Base-by-base conservation (phyloP, 345 rosid species). In the Adansonia digitata region DNA sequence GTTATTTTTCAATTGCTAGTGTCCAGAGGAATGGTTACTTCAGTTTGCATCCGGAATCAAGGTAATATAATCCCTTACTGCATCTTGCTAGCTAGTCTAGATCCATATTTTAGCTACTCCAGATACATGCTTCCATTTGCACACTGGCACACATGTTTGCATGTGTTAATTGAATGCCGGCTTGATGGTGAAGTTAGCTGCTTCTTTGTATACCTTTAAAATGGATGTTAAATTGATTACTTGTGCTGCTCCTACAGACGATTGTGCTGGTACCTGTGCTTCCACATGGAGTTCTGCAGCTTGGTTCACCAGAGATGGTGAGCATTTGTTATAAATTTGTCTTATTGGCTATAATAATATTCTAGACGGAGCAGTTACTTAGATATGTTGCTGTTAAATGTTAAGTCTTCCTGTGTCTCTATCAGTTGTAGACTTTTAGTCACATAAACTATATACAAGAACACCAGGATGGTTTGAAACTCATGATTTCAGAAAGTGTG, bases 231-330 rank as follows among this genome's bases (percentile, higher is more conserved):
- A 55, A 26, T 63, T 81, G 49, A 75, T 49, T 31, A 27, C 63
- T 68, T 59, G 17, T 74, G 31, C 66, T 82, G 20, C 77, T 65
- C 51, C 51, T 42, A 6, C 88, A 90, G 94, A 88, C 92, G 64
- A 75, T 88, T 46, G 74, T 86, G 34, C 79, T 86, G 77, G 81
- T 87, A 34, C 85, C 94, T 69, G 82, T 85, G 70, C 88, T 81
- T 85, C 89, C 89, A 24, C 81, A 79, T 59, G 92, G 92, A 40
- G 94, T 80, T 68, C 0, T 78, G 87, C 88, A 90, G 74, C 89
- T 90, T 18, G 94, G 94, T n/a, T 90, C 94, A 2, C 62, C 78
- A 63, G 80, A 83, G 64, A 77, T 76, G 88, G 92, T 90, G 78
- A 9, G 84, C 72, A n/a, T 65, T 62, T 73, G 27, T 78, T 65